Evolutionary conservation across 345 rosid species (phyloP).

Genomic region (Hevea brasiliensis): DNA sequence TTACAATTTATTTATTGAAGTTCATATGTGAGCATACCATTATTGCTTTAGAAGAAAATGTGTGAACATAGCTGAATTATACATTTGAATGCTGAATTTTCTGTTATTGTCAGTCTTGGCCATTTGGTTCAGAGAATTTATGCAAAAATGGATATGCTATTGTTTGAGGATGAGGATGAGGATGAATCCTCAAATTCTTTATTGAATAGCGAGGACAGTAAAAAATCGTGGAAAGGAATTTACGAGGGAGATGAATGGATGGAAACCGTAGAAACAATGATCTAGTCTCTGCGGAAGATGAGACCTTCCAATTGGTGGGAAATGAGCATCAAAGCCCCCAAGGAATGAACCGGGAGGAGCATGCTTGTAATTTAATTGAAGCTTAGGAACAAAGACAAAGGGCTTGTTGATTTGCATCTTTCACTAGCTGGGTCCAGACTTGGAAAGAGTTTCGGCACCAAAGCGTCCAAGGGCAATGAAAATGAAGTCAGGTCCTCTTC

Average conservation of each 20-base stretch:
- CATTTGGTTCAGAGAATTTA: conserved; percentile 66
- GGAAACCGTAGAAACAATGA: conserved; percentile 27
- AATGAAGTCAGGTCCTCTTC: conserved; percentile 28
- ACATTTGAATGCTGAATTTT: conserved; percentile 23
- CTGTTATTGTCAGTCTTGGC: conserved; percentile 66
- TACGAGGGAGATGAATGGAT: conserved; percentile 31
- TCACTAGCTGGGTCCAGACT: conserved; percentile 85
- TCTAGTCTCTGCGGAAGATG: conserved; percentile 45
- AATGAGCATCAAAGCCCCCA: conserved; percentile 25
- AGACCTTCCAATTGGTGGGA: conserved; percentile 32
- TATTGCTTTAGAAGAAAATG: not conserved
- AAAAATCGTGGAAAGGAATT: conserved; percentile 50
- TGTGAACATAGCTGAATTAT: not conserved
- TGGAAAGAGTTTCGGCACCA: conserved; percentile 91
- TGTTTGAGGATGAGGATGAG: conserved; percentile 60
- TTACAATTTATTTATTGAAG: not conserved
- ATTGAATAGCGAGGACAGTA: conserved; percentile 71
- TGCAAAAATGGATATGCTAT: conserved; percentile 67
- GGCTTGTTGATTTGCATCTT: conserved; percentile 74
- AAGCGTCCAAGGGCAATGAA: conserved; percentile 47
- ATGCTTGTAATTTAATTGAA: conserved; percentile 47
- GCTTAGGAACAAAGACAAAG: conserved; percentile 78
- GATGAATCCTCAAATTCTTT: conserved; percentile 51
- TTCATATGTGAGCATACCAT: not conserved
- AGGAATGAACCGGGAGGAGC: conserved; percentile 31